These are phyloP conservation scores for Neocucurbitaria cava DNA, from an alignment of 2,329 filamentous ascomycete species.

Conservation along the genomic window DNA sequence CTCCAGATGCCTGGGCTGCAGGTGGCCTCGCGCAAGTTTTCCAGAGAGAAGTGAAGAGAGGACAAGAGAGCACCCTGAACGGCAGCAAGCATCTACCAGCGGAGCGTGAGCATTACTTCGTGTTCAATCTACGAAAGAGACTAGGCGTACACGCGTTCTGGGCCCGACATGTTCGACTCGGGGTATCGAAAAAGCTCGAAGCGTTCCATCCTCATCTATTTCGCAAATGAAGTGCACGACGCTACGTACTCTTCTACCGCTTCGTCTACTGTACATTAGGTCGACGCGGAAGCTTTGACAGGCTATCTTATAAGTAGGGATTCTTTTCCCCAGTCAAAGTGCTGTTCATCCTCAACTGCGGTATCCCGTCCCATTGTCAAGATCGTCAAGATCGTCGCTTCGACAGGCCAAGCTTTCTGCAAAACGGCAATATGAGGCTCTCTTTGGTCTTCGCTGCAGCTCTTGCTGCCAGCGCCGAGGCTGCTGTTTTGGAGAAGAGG, in stretches of 20 bases:
- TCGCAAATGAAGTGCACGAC: slow-evolving; percentile 37
- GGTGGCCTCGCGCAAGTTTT: slow-evolving; percentile 9
- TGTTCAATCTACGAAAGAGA: slow-evolving; percentile 22
- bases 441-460: slow-evolving; percentile 27
- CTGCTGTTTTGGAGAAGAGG: slow-evolving; percentile 28
- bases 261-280: slow-evolving; percentile 5
- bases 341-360: slow-evolving; percentile 3
- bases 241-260: slow-evolving; percentile 19
- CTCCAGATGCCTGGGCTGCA: slow-evolving; percentile 19
- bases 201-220: slow-evolving; percentile 35
- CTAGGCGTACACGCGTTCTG: slow-evolving; percentile 22
- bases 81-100: slow-evolving; percentile 27
- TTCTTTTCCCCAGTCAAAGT: slow-evolving; percentile 5
- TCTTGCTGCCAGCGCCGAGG: slow-evolving; percentile 30
- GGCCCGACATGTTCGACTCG: slow-evolving; percentile 17
- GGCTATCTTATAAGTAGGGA: slow-evolving; percentile 33
- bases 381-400: not conserved
- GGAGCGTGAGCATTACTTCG: slow-evolving; percentile 17
- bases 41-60: slow-evolving; percentile 9
- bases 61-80: not conserved
- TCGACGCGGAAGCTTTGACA: slow-evolving; percentile 3
- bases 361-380: slow-evolving; percentile 5
- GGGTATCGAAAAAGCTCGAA: slow-evolving; percentile 20
- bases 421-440: slow-evolving; percentile 30
- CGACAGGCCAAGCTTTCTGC: slow-evolving; percentile 1